Percentiles rank a stretch among this genome's conserved stretches.
phyloP scores from a whole-genome alignment of 2,329 filamentous ascomycete genomes.

The Colletotrichum spinosum region DNA sequence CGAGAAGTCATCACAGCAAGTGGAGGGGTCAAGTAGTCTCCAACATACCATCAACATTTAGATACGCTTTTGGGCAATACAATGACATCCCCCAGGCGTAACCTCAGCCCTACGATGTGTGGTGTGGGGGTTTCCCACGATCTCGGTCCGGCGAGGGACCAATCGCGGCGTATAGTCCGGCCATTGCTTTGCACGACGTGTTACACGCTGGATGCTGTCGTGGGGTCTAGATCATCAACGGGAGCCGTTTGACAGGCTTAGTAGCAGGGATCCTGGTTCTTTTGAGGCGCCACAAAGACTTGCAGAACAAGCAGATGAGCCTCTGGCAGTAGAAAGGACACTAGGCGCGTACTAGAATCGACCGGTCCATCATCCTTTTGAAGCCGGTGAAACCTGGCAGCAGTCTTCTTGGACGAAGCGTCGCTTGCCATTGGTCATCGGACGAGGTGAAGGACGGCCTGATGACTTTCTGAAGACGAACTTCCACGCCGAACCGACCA shows the following conservation, averaged over 20 bases:
- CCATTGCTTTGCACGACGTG: not conserved
- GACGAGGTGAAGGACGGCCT: too few species aligned
- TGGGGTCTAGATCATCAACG: not conserved
- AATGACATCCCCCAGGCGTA: not conserved
- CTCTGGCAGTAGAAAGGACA: not conserved
- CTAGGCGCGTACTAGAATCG: not conserved
- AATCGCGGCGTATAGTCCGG: not conserved
- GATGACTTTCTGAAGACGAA: too few species aligned
- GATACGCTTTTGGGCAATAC: slow-evolving; percentile 16
- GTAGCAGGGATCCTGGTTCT: not conserved
- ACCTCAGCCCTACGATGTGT: slow-evolving; percentile 18
- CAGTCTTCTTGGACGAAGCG: not conserved
- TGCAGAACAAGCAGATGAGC: not conserved
- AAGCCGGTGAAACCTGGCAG: not conserved
- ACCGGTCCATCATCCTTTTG: not conserved
- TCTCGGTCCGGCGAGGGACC: not conserved
- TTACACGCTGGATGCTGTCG: slow-evolving; percentile 5
- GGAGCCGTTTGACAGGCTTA: not conserved
- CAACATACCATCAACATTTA: not conserved
- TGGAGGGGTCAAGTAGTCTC: not conserved
- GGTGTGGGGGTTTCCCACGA: not conserved
- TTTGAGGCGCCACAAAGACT: not conserved
- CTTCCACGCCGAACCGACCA: not conserved
- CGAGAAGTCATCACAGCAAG: not conserved
- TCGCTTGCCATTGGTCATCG: too few species aligned